These are phyloP conservation scores for Akanthomyces lecanii DNA, from an alignment of 2,329 filamentous ascomycete species.

Conservation along the genomic window DNA sequence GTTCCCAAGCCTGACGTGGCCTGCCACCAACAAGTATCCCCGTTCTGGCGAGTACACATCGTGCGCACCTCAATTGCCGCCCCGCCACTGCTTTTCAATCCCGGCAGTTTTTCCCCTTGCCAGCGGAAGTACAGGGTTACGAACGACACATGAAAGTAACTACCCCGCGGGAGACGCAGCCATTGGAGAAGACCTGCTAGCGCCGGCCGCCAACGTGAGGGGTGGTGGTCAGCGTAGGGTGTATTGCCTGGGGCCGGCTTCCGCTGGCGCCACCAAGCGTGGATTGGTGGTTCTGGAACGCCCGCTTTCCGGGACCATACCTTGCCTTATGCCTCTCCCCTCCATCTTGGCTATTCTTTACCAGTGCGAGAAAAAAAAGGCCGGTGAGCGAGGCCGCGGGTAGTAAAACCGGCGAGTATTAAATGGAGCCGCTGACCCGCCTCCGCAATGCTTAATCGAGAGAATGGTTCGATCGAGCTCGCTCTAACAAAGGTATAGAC, in stretches of 20 bases:
- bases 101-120: no score
- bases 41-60: no score
- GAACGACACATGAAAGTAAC: no score
- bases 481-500: background rate
- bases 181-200: no score
- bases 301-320: background rate
- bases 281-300: conserved; percentile 5
- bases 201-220: background rate
- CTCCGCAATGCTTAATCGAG: conserved; percentile 8
- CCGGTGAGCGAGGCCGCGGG: background rate
- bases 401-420: background rate
- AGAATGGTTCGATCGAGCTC: background rate
- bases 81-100: no score
- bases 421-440: conserved; percentile 10
- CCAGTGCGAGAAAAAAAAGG: no score
- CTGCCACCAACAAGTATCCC: no score
- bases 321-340: background rate
- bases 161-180: no score
- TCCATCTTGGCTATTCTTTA: no score
- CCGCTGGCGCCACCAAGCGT: background rate
- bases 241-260: background rate
- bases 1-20: no score
- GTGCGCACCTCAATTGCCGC: no score
- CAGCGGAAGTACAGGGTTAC: no score
- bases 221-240: background rate